These are phyloP conservation scores for Trametes coccinea DNA, from an alignment of 768 basidiomycete species.

Conservation along the genomic window DNA sequence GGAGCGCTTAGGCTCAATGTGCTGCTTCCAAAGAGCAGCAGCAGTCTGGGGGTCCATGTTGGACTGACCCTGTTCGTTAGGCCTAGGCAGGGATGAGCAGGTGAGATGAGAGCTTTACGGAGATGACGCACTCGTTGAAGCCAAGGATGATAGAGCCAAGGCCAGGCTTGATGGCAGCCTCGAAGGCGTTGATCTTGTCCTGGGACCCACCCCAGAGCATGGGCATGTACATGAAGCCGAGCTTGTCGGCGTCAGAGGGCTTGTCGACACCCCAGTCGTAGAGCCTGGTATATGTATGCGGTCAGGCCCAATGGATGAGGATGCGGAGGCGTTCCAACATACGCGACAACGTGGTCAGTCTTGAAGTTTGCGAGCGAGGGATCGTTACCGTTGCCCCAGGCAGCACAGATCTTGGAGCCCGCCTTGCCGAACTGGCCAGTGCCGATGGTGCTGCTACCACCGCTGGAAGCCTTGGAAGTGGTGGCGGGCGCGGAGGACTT, in stretches of 20 bases:
- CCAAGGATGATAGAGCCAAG: conserved; percentile 56
- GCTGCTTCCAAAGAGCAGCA: conserved; percentile 56
- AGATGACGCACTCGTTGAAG: conserved; percentile 68
- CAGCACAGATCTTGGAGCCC: conserved; percentile 56
- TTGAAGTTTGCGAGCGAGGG: conserved; percentile 52
- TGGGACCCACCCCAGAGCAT: conserved; percentile 74
- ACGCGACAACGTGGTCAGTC: conserved; percentile 47
- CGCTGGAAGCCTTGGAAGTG: conserved; percentile 15
- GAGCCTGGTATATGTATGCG: conserved; percentile 33
- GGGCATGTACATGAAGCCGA: conserved; percentile 57
- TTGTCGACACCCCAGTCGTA: conserved; percentile 69
- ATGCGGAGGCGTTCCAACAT: conserved; percentile 17
- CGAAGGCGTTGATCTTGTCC: conserved; percentile 42
- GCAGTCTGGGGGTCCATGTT: conserved; percentile 54
- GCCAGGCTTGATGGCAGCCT: conserved; percentile 45
- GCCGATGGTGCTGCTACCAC: conserved; percentile 7
- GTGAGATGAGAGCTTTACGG: conserved; percentile 32
- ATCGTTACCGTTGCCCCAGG: conserved; percentile 63
- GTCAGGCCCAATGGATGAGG: too few relatives aligned
- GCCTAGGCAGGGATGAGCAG: conserved; percentile 45
- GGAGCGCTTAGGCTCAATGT: conserved; percentile 57
- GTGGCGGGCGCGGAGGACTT: conserved; percentile 20
- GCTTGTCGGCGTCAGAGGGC: conserved; percentile 40
- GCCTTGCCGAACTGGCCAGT: conserved; percentile 7
- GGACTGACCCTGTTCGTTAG: conserved; percentile 63